phyloP scores from a whole-genome alignment of 805 yeast species.

The Wickerhamiella sorbophila region DNA sequence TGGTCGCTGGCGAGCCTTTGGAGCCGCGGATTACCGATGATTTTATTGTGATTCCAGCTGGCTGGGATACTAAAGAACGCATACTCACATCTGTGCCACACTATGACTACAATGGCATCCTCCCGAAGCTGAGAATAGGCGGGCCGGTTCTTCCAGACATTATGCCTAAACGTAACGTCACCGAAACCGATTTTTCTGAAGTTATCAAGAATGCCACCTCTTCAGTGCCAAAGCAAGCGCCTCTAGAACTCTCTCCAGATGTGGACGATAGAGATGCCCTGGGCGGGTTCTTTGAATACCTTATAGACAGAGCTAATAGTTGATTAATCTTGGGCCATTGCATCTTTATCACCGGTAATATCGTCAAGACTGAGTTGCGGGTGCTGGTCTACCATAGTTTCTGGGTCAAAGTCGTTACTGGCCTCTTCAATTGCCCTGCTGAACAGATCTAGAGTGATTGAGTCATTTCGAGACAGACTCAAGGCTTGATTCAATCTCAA shows the following conservation, averaged over 20 bases:
- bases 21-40: background rate
- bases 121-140: no score
- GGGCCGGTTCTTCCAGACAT: no score
- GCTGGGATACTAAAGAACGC: background rate
- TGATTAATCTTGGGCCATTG: no score
- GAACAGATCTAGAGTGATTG: slow-evolving; percentile 69
- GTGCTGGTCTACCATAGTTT: no score
- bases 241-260: no score
- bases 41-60: background rate
- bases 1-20: background rate
- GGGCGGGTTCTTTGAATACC: slow-evolving; percentile 2
- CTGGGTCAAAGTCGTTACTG: no score
- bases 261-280: slow-evolving; percentile 1
- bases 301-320: background rate
- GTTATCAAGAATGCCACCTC: no score
- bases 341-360: no score
- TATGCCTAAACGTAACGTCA: no score
- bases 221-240: no score
- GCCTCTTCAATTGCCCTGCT: slow-evolving; percentile 39
- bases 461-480: slow-evolving; percentile 64
- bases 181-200: no score
- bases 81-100: background rate
- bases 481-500: slow-evolving; percentile 68
- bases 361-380: no score
- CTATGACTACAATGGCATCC: background rate